Conservation (phyloP, 2,329 filamentous ascomycete genomes). For the Colletotrichum nymphaeae region DNA sequence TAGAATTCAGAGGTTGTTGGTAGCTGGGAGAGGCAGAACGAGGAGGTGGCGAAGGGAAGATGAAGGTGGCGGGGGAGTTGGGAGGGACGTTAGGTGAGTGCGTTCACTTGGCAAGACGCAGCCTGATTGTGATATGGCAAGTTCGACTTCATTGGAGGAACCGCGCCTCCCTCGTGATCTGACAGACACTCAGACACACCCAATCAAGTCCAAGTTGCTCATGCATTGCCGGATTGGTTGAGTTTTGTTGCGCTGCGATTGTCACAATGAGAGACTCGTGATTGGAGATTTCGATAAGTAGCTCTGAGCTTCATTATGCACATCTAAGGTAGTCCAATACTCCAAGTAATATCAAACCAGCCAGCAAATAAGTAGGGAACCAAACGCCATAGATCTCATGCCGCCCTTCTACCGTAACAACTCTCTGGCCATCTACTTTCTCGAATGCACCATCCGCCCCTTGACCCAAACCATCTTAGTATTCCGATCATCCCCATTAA, state of each 20-base stretch:
- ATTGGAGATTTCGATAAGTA: not conserved
- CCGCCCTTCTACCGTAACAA: not conserved
- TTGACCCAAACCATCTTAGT: constrained; percentile 90
- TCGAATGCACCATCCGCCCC: constrained; percentile 81
- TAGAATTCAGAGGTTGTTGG: no score
- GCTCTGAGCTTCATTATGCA: not conserved
- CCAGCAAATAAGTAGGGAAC: not conserved
- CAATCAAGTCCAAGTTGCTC: not conserved
- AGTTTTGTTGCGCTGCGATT: not conserved
- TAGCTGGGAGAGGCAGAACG: no score
- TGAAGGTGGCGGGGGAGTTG: rapidly evolving
- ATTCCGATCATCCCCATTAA: constrained; percentile 92
- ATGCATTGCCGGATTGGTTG: not conserved
- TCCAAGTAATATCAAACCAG: not conserved
- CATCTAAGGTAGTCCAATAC: not conserved
- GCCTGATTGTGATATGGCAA: not conserved
- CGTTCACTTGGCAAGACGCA: not conserved
- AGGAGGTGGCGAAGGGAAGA: not conserved
- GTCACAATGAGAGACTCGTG: not conserved
- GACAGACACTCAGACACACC: rapidly evolving
- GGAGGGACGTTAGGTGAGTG: rapidly evolving
- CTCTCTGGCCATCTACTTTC: constrained; percentile 37
- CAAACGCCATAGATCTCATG: not conserved
- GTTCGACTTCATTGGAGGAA: not conserved
- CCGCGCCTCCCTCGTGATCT: not conserved